Base-by-base conservation (phyloP, 78 protist species). In the Dictyostelium discoideum region DNA sequence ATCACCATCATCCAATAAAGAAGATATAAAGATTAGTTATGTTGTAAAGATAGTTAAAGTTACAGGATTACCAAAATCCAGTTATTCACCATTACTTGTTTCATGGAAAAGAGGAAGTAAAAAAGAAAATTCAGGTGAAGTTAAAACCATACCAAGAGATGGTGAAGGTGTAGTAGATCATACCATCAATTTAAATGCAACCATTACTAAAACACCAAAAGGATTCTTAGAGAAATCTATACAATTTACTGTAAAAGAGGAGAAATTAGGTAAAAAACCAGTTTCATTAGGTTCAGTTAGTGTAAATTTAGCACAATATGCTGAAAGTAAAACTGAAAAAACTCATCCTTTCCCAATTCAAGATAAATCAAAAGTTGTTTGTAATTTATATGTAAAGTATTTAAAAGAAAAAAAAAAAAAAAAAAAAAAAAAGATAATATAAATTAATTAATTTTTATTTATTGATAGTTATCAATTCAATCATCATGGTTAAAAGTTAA, bases 41-140 rank as follows among this genome's bases (percentile, higher is more conserved):
- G 29, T 48, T 14, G 84, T 90, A 37, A 80, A 48, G 60, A 54
- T 90, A 40, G 72, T 81, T 20, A n/a, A 83, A 5, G 77, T 90
- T 67, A 80, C 74, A 82, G 95, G 95, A 13, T 73, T 90, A 54
- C 76, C 95, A 48, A 90, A 73, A n/a, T 2, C 60, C 16, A 46
- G 42, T 16, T 29, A 57, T 11, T 16, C 37, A 22, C 39, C 84
- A 14, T 48, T 90, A 32, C 40, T 26, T 4, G 44, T 90, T 6
- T 82, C 87, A 10, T 90, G 95, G 95, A 90, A 90, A 46, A 65
- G 95, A 54, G 95, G 95, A n/a, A 90, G 77, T 37, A 90, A 90
- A 65, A 82, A 74, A 22, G 95, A 90, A 22, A 90, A 90, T 50
- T 16, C 74, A 14, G 95, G 95, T 39, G 95, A 90, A 39, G 16